These are phyloP conservation scores for Primulina eburnea DNA, from an alignment of 257 asterid species.

Conservation along the genomic window DNA sequence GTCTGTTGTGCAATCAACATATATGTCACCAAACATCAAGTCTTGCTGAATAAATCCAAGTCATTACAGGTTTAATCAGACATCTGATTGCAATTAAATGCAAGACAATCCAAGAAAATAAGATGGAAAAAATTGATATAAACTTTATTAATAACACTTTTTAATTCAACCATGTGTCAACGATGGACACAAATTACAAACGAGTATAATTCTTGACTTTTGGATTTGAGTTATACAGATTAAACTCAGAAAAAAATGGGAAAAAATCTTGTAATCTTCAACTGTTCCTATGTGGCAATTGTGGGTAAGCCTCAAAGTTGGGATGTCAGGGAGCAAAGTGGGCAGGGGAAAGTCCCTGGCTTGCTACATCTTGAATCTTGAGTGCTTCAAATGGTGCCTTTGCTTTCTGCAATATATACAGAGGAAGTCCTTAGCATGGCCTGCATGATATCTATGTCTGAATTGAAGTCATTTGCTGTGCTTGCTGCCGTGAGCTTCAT, in stretches of 20 bases:
- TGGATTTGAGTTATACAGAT: conserved; percentile 25
- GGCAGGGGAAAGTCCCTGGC: conserved; percentile 38
- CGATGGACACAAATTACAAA: background rate
- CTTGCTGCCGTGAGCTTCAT: conserved; percentile 88
- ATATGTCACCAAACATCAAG: background rate
- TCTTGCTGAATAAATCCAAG: background rate
- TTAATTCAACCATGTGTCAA: background rate
- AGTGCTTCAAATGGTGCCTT: conserved; percentile 52
- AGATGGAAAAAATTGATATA: too few relatives aligned
- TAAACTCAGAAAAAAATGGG: conserved; percentile 4
- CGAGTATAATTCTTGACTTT: conserved; percentile 18
- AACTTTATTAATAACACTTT: background rate
- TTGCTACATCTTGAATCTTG: conserved; percentile 41
- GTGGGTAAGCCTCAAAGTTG: conserved; percentile 42
- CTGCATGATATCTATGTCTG: conserved; percentile 46
- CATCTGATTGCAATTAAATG: background rate
- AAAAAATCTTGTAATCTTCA: conserved; percentile 29
- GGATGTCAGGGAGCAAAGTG: conserved; percentile 38
- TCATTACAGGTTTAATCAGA: background rate
- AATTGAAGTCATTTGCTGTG: conserved; percentile 54
- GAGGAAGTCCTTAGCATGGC: conserved; percentile 45
- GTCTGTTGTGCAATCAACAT: background rate
- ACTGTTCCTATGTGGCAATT: conserved; percentile 38
- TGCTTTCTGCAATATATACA: conserved; percentile 45
- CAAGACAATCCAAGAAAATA: background rate